Conservation (phyloP, 2,329 filamentous ascomycete genomes). For the Neoarthrinium moseri region DNA sequence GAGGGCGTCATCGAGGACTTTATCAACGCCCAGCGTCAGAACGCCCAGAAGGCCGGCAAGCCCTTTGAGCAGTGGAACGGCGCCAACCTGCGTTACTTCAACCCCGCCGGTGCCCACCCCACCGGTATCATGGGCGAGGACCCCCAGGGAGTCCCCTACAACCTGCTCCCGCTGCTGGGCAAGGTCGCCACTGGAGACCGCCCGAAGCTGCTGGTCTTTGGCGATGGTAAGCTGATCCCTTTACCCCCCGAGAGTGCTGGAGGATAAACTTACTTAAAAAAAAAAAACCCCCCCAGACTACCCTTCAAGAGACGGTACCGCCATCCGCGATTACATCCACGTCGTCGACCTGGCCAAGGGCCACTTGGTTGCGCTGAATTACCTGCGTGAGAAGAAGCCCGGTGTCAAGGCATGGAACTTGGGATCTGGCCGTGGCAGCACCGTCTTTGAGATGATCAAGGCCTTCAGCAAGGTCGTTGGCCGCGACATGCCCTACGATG, state of each 20-base stretch:
- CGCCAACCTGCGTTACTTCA: slow-evolving; percentile 94
- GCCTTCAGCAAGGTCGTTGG: slow-evolving; percentile 89
- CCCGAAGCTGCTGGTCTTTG: slow-evolving; percentile 92
- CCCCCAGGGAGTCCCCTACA: slow-evolving; percentile 92
- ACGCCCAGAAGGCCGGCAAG: slow-evolving; percentile 77
- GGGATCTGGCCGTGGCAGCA: slow-evolving; percentile 90
- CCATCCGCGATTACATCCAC: slow-evolving; percentile 98
- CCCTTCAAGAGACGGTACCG: slow-evolving; percentile 82
- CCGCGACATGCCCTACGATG: slow-evolving; percentile 80
- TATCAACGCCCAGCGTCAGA: slow-evolving; percentile 82
- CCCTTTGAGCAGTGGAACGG: slow-evolving; percentile 84
- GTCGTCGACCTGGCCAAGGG: slow-evolving; percentile 85
- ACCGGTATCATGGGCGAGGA: slow-evolving; percentile 98
- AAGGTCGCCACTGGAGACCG: slow-evolving; percentile 95
- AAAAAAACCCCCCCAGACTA: slow-evolving; percentile 76
- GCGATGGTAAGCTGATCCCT: slow-evolving; percentile 66
- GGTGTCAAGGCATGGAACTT: slow-evolving; percentile 96
- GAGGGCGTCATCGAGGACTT: slow-evolving; percentile 91
- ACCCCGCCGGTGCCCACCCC: slow-evolving; percentile 92
- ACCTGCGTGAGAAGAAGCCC: slow-evolving; percentile 79
- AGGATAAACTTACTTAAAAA: not conserved
- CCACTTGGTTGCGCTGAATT: slow-evolving; percentile 85
- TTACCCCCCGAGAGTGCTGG: not conserved
- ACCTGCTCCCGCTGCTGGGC: slow-evolving; percentile 88
- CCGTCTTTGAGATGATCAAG: slow-evolving; percentile 96